These are phyloP conservation scores for Pleomassaria siparia DNA, from an alignment of 2,329 filamentous ascomycete genomes.

Conservation along the genomic window DNA sequence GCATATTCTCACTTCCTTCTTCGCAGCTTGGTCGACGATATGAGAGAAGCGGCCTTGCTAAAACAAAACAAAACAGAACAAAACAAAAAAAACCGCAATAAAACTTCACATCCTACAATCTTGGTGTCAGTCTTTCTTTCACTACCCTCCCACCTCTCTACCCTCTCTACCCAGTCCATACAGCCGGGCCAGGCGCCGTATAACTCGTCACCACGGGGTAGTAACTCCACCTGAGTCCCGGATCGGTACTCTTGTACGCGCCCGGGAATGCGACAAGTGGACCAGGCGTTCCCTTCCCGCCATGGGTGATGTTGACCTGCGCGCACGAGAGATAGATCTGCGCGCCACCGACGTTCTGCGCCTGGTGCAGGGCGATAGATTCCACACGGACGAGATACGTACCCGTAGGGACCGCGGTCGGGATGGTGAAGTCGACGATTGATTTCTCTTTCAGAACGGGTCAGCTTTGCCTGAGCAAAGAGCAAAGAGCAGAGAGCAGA, in stretches of 20 bases:
- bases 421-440: constrained; percentile 39
- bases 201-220: constrained; percentile 31
- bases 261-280: constrained; percentile 47
- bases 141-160: background rate
- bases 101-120: too few species aligned
- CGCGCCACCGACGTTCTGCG: constrained; percentile 32
- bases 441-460: constrained; percentile 18
- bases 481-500: background rate
- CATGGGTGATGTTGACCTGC: constrained; percentile 46
- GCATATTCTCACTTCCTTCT: background rate
- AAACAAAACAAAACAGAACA: too few species aligned
- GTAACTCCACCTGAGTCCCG: constrained; percentile 34
- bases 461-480: too few species aligned
- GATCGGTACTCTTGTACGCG: constrained; percentile 36
- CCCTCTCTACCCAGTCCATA: constrained; percentile 21
- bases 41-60: too few species aligned
- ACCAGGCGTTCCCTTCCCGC: constrained; percentile 39
- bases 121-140: too few species aligned
- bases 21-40: background rate
- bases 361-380: constrained; percentile 49
- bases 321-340: constrained; percentile 52
- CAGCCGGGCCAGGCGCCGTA: constrained; percentile 28
- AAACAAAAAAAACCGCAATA: too few species aligned
- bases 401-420: constrained; percentile 43
- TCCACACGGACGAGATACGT: constrained; percentile 51